These are phyloP conservation scores for Lolium rigidum DNA, from an alignment of 176 grass and related monocot species.

Conservation along the genomic window DNA sequence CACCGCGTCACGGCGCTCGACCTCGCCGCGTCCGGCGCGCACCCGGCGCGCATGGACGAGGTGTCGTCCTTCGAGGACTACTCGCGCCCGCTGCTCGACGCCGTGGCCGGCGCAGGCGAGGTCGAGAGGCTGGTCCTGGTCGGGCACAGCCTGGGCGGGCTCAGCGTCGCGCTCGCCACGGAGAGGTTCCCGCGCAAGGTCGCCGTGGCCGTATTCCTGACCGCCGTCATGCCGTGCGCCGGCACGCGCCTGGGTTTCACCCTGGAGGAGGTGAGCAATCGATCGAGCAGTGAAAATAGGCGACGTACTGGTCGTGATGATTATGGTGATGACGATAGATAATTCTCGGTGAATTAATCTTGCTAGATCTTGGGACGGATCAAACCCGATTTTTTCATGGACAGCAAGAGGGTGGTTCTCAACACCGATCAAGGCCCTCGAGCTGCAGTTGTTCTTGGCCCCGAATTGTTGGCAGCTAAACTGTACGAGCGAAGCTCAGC, in stretches of 20 bases:
- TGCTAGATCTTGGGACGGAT: conserved; percentile 42
- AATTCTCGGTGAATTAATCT: no score
- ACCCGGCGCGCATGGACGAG: conserved; percentile 55
- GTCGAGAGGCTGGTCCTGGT: conserved; percentile 56
- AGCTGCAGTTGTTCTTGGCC: conserved; percentile 24
- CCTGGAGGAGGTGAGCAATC: conserved; percentile 35
- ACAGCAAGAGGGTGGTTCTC: conserved; percentile 20
- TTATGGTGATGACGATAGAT: background rate
- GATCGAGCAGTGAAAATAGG: background rate
- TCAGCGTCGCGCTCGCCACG: conserved; percentile 55
- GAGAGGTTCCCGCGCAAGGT: conserved; percentile 49
- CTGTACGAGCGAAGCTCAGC: conserved; percentile 33
- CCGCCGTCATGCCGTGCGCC: conserved; percentile 44
- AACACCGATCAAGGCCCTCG: conserved; percentile 31
- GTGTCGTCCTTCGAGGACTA: conserved; percentile 64
- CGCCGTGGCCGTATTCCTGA: conserved; percentile 53
- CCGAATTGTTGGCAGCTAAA: conserved; percentile 39
- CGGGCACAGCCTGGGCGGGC: conserved; percentile 61
- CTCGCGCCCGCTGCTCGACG: conserved; percentile 54
- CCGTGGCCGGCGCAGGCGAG: background rate
- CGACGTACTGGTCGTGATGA: background rate
- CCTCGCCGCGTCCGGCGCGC: conserved; percentile 49
- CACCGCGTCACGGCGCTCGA: conserved; percentile 59
- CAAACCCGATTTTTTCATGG: conserved; percentile 47
- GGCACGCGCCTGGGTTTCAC: conserved; percentile 27